phyloP scores from a whole-genome alignment of 805 yeast species.

The Candida loeiensis region DNA sequence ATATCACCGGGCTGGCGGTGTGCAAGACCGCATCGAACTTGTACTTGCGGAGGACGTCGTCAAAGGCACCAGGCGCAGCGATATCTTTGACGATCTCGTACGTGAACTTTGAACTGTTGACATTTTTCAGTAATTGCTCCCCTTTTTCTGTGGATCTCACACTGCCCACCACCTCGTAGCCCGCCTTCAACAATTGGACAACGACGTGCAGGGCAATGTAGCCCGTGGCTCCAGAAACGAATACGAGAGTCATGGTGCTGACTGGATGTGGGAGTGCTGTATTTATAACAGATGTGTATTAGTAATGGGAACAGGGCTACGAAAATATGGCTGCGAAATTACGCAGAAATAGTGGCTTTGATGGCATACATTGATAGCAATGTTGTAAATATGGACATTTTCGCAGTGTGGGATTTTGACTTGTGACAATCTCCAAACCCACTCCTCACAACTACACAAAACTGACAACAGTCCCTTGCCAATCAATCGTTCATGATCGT shows the following conservation, averaged over 20 bases:
- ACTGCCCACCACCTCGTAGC: slow-evolving; percentile 49
- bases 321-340: too few relatives aligned
- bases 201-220: slow-evolving; percentile 51
- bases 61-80: slow-evolving; percentile 41
- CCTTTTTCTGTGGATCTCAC: slow-evolving; percentile 36
- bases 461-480: too few relatives aligned
- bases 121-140: slow-evolving; percentile 13
- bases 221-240: slow-evolving; percentile 54
- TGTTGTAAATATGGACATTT: too few relatives aligned
- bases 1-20: slow-evolving; percentile 49
- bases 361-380: too few relatives aligned
- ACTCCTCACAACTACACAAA: too few relatives aligned
- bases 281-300: too few relatives aligned
- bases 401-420: too few relatives aligned
- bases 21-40: slow-evolving; percentile 46
- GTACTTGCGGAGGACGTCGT: slow-evolving; percentile 39
- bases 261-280: too few relatives aligned
- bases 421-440: too few relatives aligned
- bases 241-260: slow-evolving; percentile 19
- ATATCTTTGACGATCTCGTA: slow-evolving; percentile 34
- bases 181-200: slow-evolving; percentile 33
- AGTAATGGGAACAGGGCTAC: too few relatives aligned
- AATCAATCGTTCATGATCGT: too few relatives aligned
- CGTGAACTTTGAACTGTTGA: slow-evolving; percentile 15
- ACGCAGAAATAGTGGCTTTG: too few relatives aligned